phyloP scores from a whole-genome alignment of 306 rosid species.

The Dalbergia oliveri region DNA sequence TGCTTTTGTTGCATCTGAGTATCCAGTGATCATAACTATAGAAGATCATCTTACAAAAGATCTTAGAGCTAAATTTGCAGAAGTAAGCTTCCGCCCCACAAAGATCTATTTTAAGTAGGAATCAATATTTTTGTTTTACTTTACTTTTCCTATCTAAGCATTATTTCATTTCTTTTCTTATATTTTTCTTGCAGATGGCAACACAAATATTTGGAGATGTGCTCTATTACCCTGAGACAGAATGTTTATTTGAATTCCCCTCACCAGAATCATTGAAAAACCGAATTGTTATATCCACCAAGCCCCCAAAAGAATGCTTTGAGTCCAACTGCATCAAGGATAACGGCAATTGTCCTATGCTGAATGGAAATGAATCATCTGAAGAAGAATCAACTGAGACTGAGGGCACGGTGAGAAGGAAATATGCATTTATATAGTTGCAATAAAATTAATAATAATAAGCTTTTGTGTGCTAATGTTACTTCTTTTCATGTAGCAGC shows the following conservation, averaged over 20 bases:
- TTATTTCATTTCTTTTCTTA: neutral
- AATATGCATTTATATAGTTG: slow-evolving; percentile 18
- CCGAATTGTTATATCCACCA: slow-evolving; percentile 79
- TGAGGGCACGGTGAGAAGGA: slow-evolving; percentile 56
- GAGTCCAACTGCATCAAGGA: slow-evolving; percentile 50
- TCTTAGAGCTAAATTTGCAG: slow-evolving; percentile 84
- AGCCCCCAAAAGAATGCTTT: slow-evolving; percentile 75
- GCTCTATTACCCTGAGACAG: slow-evolving; percentile 68
- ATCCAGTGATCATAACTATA: slow-evolving; percentile 90
- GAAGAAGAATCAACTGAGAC: slow-evolving; percentile 61
- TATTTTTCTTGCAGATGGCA: slow-evolving; percentile 66
- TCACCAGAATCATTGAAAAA: slow-evolving; percentile 82
- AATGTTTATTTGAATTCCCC: slow-evolving; percentile 74
- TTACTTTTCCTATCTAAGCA: slow-evolving; percentile 12
- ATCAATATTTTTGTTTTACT: neutral
- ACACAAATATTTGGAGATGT: slow-evolving; percentile 75
- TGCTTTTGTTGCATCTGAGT: slow-evolving; percentile 80
- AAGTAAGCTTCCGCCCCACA: slow-evolving; percentile 51
- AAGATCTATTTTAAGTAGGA: neutral
- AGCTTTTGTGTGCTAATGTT: slow-evolving; percentile 1
- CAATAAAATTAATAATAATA: slow-evolving; percentile 16
- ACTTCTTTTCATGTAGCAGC: slow-evolving; percentile 51
- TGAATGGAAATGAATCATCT: slow-evolving; percentile 66
- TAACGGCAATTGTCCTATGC: slow-evolving; percentile 14
- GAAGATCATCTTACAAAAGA: slow-evolving; percentile 89